phyloP scores from a whole-genome alignment of 306 rosid species.

The Luffa aegyptiaca region DNA sequence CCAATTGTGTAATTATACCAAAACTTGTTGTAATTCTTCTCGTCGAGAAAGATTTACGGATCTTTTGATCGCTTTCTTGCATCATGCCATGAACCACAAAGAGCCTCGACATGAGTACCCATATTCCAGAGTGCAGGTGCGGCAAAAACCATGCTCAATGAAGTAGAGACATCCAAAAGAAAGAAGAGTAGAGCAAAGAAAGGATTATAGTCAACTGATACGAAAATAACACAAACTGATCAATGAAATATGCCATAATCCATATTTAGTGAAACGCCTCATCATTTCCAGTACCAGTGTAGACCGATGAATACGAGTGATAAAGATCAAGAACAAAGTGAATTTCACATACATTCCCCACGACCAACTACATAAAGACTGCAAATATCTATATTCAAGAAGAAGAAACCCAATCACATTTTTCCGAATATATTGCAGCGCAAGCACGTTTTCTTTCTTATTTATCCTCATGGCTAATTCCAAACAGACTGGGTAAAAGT shows the following conservation, averaged over 20 bases:
- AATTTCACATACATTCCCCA: not conserved
- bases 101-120: not conserved
- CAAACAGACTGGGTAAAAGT: not conserved
- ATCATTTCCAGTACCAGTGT: not conserved
- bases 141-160: not conserved
- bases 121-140: not conserved
- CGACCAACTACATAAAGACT: not conserved
- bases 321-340: not conserved
- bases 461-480: not conserved
- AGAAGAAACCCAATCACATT: not conserved
- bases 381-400: not conserved
- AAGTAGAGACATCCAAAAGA: not conserved
- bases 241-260: not conserved
- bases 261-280: not conserved
- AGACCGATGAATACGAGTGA: not conserved
- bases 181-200: not conserved
- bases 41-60: not conserved
- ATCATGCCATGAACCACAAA: not conserved
- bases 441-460: not conserved
- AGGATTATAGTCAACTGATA: not conserved
- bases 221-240: not conserved
- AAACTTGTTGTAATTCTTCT: not conserved
- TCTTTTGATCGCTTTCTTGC: not conserved
- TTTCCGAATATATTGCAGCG: not conserved
- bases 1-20: not conserved